Base-by-base conservation (phyloP, 345 rosid species). In the Salix suchowensis region DNA sequence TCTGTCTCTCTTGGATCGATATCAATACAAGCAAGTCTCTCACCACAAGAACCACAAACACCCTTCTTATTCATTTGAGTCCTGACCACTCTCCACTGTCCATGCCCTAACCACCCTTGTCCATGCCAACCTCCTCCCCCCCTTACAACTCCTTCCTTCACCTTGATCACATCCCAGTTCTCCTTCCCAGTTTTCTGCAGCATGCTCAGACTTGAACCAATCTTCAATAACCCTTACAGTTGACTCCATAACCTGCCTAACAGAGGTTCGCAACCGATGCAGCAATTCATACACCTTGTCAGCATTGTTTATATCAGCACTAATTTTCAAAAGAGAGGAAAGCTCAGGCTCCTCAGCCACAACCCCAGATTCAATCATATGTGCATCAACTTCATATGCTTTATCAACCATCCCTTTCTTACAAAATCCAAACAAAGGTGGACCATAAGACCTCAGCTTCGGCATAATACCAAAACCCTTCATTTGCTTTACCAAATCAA, bases 121-220 rank as follows among this genome's bases (percentile, higher is more conserved):
- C 99, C 98, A 76, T 96, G 99, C 99, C 98, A 96, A 71, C 99
- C 99, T 82, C 99, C 99, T 72, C 99, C 99, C 71, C 96, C 91
- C 52, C 73, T 87, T 19, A 79, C 71, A 82, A 96, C 79, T 67
- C 87, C 93, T 58, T 93, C 89, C 82, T 42, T 88, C 76, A 96
- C 77, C 67, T 77, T 83, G 73, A 72, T 78, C 66, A 37, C 84
- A 77, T 93, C 96, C 92, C 91, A 92, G 62, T 84, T 85, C 71
- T 77, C 87, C 48, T 76, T 55, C 71, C 98, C 98, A 73, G 84
- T 72, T 37, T 82, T 77, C n/a, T 12, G 89, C 86, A 71, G 94
- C 96, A 67, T 70, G 79, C 73, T 85, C 83, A 26, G 94, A 91
- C 39, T 81, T 80, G 76, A 96, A 96, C 99, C 98, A 96, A 23